Evolutionary conservation across 345 rosid species (phyloP).

Genomic region (Populus alba): DNA sequence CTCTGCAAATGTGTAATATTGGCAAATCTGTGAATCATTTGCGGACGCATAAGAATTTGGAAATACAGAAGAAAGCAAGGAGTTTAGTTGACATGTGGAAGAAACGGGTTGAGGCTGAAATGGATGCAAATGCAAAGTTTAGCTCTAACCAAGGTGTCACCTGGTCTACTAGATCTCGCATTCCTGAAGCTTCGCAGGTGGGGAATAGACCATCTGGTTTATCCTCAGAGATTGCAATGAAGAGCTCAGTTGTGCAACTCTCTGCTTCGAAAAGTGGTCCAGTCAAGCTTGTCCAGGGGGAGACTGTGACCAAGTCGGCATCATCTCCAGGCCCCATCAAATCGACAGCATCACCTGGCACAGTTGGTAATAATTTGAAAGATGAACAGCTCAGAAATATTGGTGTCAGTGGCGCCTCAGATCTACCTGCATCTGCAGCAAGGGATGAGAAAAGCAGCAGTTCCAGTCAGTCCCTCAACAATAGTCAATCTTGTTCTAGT

Average conservation of each 20-base stretch:
- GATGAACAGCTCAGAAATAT: constrained; percentile 53
- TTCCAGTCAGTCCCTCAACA: constrained; percentile 81
- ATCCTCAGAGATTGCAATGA: constrained; percentile 56
- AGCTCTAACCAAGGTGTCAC: constrained; percentile 52
- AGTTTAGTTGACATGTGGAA: constrained; percentile 94
- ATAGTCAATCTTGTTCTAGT: constrained; percentile 66
- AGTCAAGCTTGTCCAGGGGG: constrained; percentile 52
- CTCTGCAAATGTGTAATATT: constrained; percentile 80
- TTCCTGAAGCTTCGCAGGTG: constrained; percentile 56
- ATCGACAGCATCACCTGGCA: constrained; percentile 43
- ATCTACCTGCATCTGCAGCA: constrained; percentile 38
- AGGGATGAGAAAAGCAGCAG: constrained; percentile 80
- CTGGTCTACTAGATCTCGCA: constrained; percentile 62
- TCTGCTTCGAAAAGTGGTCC: constrained; percentile 59
- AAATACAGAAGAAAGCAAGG: constrained; percentile 88
- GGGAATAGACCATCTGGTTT: constrained; percentile 51
- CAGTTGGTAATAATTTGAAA: constrained; percentile 39
- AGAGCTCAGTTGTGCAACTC: constrained; percentile 53
- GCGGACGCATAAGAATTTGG: constrained; percentile 70
- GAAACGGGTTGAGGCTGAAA: constrained; percentile 92
- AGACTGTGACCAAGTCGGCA: constrained; percentile 45
- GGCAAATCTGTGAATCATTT: constrained; percentile 91
- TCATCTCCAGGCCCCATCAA: constrained; percentile 56
- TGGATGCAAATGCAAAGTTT: constrained; percentile 60
- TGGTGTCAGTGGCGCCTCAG: constrained; percentile 34